Evolutionary conservation across 257 asterid genomes (phyloP).

Genomic region (Solanum microdontum): DNA sequence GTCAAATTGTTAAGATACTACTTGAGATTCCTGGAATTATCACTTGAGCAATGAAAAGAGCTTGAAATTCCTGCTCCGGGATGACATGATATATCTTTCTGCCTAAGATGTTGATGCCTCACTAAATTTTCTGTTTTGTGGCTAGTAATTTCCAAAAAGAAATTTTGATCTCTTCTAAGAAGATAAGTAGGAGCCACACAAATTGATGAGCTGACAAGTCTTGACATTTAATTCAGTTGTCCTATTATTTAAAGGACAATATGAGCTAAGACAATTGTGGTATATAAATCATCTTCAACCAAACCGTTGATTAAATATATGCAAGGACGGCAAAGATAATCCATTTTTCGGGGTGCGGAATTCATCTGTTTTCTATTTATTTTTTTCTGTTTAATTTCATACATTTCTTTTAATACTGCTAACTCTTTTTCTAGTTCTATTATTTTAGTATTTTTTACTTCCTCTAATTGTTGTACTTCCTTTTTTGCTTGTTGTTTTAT

Average conservation of each 20-base stretch:
- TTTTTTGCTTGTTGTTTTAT: too few relatives aligned
- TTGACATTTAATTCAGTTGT: neutral
- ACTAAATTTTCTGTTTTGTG: neutral
- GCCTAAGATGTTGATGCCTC: neutral
- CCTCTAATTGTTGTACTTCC: too few relatives aligned
- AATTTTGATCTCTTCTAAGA: neutral
- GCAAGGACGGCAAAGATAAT: neutral
- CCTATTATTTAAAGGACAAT: neutral
- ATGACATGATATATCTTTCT: neutral
- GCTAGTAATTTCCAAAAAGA: neutral
- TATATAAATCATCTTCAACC: neutral
- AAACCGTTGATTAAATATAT: neutral
- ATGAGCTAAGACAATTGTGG: neutral
- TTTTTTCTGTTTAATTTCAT: too few relatives aligned
- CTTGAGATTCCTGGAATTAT: neutral
- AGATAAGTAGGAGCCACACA: neutral
- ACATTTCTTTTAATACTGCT: too few relatives aligned
- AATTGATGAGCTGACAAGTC: neutral
- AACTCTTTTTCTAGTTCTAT: too few relatives aligned
- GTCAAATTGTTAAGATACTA: neutral
- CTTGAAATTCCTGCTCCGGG: neutral
- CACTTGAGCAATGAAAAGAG: neutral
- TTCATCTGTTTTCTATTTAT: too few relatives aligned
- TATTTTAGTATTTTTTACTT: too few relatives aligned
- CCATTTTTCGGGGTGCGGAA: too few relatives aligned